A percentile compares a stretch with the other conserved stretches of the same genome.
Evolutionary conservation across 495 filamentous ascomycete genomes (phyloP).

Genomic region (Wilcoxina mikolae): DNA sequence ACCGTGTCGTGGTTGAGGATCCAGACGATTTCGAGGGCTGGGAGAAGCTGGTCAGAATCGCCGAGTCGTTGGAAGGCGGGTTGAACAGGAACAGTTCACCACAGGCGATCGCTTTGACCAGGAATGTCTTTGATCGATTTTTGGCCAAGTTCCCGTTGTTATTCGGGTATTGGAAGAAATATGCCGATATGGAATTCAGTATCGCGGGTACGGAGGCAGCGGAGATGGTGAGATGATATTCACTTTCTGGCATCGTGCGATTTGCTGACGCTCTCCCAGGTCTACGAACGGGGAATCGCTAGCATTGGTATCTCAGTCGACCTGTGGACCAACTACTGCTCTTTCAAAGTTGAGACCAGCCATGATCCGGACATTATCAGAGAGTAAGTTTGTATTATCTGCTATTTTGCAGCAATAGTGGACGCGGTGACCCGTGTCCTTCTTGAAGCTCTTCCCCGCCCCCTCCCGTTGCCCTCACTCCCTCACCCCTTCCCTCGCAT

Average conservation of each 20-base stretch:
- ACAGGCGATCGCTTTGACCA: slow-evolving; percentile 70
- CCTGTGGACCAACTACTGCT: slow-evolving; percentile 91
- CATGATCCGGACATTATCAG: slow-evolving; percentile 89
- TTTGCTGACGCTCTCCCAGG: slow-evolving; percentile 35
- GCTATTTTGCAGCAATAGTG: slow-evolving; percentile 30
- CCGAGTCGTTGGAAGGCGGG: slow-evolving; percentile 76
- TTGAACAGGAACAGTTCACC: slow-evolving; percentile 94
- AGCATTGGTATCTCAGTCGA: slow-evolving; percentile 89
- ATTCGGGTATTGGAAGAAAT: slow-evolving; percentile 99
- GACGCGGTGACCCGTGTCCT: background rate
- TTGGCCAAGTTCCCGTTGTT: slow-evolving; percentile 89
- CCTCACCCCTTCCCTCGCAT: slow-evolving; percentile 21
- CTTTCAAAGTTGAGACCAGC: slow-evolving; percentile 92
- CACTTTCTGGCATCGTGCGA: background rate
- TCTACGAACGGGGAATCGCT: slow-evolving; percentile 89
- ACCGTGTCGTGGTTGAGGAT: slow-evolving; percentile 41
- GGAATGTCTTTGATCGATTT: slow-evolving; percentile 79
- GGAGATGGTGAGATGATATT: slow-evolving; percentile 60
- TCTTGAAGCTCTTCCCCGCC: slow-evolving; percentile 21
- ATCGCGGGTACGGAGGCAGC: slow-evolving; percentile 94
- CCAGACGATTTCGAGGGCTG: slow-evolving; percentile 88
- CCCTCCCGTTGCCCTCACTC: slow-evolving; percentile 33
- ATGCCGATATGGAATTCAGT: slow-evolving; percentile 93
- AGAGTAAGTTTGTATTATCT: slow-evolving; percentile 74
- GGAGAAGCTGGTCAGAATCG: slow-evolving; percentile 78